A percentile compares a stretch with the other conserved stretches of the same genome.
Conservation (phyloP, 345 rosid species). For the Eucalyptus paniculata region DNA sequence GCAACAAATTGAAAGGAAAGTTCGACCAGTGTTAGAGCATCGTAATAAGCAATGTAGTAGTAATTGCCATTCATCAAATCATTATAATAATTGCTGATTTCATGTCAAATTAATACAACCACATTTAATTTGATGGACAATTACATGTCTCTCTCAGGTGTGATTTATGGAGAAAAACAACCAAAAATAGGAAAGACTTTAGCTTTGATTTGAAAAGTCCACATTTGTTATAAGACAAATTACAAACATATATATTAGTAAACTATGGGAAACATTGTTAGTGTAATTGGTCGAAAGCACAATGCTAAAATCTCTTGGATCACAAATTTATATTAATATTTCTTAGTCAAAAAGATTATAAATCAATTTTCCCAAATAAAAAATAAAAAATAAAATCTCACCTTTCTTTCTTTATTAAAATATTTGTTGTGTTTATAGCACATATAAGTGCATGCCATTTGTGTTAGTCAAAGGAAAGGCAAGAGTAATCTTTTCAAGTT, state of each 20-base stretch:
- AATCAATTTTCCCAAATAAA: not conserved
- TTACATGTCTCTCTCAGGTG: not conserved
- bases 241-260: not conserved
- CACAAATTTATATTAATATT: not conserved
- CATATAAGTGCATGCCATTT: not conserved
- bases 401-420: not conserved
- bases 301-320: not conserved
- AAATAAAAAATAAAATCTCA: not conserved
- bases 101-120: not conserved
- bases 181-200: not conserved
- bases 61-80: not conserved
- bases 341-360: not conserved
- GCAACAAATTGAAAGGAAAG: not conserved
- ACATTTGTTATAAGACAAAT: not conserved
- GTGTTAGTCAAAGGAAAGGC: not conserved
- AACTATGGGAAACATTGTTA: not conserved
- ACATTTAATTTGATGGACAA: not conserved
- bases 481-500: not conserved
- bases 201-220: not conserved
- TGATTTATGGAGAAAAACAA: not conserved
- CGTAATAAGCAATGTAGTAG: not conserved
- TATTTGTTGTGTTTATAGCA: not conserved
- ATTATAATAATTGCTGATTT: not conserved
- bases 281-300: not conserved
- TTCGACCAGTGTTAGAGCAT: not conserved